Conservation (phyloP, 2,329 filamentous ascomycete species). For the Xylariaceae sp. region DNA sequence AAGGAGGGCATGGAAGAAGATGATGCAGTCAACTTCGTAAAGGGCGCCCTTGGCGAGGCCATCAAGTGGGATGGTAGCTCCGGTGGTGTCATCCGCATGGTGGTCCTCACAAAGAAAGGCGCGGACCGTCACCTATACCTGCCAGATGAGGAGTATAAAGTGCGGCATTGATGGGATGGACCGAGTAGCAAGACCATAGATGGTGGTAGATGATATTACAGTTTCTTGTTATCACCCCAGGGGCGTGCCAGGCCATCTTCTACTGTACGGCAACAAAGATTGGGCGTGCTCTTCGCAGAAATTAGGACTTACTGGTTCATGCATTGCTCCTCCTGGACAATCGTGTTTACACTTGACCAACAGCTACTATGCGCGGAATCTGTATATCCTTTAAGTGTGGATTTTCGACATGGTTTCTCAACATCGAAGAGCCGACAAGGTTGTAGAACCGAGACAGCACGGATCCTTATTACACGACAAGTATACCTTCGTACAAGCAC, state of each 20-base stretch:
- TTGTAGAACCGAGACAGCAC: too few relatives aligned
- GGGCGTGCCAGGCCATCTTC: conserved; percentile 9
- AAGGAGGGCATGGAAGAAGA: conserved; percentile 87
- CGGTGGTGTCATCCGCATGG: conserved; percentile 95
- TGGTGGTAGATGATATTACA: conserved; percentile 4
- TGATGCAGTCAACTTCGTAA: conserved; percentile 89
- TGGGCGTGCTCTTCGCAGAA: conserved; percentile 1
- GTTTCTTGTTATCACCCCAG: background rate
- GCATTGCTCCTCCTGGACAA: background rate
- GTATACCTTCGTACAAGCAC: too few relatives aligned
- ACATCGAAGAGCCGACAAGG: too few relatives aligned
- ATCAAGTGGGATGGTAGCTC: conserved; percentile 99
- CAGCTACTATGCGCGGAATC: background rate
- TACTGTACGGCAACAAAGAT: conserved; percentile 18
- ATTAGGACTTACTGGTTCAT: background rate
- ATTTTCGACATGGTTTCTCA: too few relatives aligned
- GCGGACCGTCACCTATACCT: conserved; percentile 92
- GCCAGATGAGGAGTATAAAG: conserved; percentile 83
- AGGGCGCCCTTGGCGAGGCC: conserved; percentile 81
- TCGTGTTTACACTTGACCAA: background rate
- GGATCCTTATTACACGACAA: too few relatives aligned
- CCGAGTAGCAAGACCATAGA: conserved; percentile 4
- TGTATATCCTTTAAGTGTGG: too few relatives aligned
- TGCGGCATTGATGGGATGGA: conserved; percentile 53
- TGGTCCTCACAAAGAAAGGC: conserved; percentile 84